Percentiles rank a stretch among this genome's conserved stretches.
Evolutionary conservation across 1,284 basidiomycete species (phyloP).

Genomic region (Irpex sp.): DNA sequence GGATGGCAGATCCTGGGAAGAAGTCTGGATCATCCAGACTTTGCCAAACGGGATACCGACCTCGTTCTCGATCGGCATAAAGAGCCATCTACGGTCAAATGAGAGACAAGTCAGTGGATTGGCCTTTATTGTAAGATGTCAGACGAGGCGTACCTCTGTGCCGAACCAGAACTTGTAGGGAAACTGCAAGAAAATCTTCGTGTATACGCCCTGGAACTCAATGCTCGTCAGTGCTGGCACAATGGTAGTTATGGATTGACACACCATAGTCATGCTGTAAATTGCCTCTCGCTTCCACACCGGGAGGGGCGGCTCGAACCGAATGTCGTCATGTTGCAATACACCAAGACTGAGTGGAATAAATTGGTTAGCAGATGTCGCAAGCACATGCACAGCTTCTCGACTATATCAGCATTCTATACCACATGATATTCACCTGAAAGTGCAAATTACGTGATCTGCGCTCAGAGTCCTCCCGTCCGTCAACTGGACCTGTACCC

Average conservation of each 20-base stretch:
- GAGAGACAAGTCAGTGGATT: background rate
- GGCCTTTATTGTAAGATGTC: no score
- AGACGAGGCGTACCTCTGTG: slow-evolving; percentile 40
- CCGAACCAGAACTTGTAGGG: slow-evolving; percentile 68
- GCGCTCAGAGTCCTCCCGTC: slow-evolving; percentile 42
- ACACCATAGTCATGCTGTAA: slow-evolving; percentile 60
- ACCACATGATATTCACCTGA: slow-evolving; percentile 34
- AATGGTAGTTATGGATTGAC: background rate
- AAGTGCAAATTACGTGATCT: slow-evolving; percentile 59
- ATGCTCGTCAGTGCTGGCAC: background rate
- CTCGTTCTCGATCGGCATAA: slow-evolving; percentile 62
- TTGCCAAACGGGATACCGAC: slow-evolving; percentile 70
- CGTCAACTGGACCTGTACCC: slow-evolving; percentile 36
- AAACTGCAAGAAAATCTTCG: slow-evolving; percentile 72
- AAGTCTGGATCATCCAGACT: slow-evolving; percentile 58
- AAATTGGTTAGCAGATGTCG: background rate
- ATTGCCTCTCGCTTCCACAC: slow-evolving; percentile 67
- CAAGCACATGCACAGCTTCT: background rate
- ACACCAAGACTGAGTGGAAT: slow-evolving; percentile 39
- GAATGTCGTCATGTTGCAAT: slow-evolving; percentile 60
- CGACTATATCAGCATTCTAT: background rate
- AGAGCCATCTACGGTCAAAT: slow-evolving; percentile 48
- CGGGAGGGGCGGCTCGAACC: slow-evolving; percentile 54
- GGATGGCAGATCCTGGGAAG: slow-evolving; percentile 56
- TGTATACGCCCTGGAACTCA: slow-evolving; percentile 49